Evolutionary conservation across 139 green algal genomes (phyloP).

Genomic region (Bryopsis sp.): DNA sequence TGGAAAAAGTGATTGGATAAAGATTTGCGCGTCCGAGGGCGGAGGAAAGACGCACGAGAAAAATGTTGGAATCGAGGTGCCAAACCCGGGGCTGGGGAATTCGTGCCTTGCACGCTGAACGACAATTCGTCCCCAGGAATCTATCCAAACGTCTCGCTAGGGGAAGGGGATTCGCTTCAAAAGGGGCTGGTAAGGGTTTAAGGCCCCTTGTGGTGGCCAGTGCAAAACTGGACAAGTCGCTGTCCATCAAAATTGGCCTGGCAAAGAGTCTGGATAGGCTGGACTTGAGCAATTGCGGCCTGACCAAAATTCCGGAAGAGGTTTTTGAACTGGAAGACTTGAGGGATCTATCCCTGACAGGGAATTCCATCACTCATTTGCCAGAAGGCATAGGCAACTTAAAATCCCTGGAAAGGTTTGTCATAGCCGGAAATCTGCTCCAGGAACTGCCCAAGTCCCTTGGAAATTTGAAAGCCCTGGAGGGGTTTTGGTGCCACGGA

Average conservation of each 20-base stretch:
- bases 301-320: constrained; percentile 35
- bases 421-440: constrained; percentile 46
- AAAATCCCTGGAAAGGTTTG: constrained; percentile 34
- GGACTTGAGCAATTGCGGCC: constrained; percentile 56
- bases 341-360: constrained; percentile 49
- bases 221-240: too few species aligned
- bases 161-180: too few species aligned
- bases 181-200: too few species aligned
- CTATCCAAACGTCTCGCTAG: too few species aligned
- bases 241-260: constrained; percentile 23
- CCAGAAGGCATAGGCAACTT: constrained; percentile 33
- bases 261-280: constrained; percentile 41
- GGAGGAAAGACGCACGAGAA: too few species aligned
- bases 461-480: constrained; percentile 35
- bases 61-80: too few species aligned
- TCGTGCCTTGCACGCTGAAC: too few species aligned
- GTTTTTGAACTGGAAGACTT: constrained; percentile 33
- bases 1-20: background rate
- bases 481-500: constrained; percentile 54
- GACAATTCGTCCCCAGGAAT: too few species aligned
- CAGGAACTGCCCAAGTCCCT: constrained; percentile 34
- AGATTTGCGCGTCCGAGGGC: too few species aligned
- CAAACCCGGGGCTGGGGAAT: too few species aligned
- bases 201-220: too few species aligned
- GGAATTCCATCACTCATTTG: constrained; percentile 43